Evolutionary conservation across 257 asterid genomes (phyloP).

Genomic region (Nicotiana tabacum): DNA sequence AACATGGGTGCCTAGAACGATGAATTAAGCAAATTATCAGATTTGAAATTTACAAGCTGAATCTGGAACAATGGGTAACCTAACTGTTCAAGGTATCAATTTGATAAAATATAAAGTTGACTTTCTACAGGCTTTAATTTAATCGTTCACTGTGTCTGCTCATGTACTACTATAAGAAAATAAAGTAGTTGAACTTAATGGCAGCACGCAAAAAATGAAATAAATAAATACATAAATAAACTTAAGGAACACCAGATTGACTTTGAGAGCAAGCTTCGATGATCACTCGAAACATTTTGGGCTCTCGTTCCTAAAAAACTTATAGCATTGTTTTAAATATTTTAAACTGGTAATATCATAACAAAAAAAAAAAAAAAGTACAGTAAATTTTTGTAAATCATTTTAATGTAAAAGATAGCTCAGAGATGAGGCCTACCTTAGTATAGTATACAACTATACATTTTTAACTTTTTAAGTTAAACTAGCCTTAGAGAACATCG

Average conservation of each 20-base stretch:
- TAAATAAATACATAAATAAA: background rate
- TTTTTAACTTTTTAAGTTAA: too few species aligned
- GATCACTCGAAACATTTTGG: background rate
- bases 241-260: background rate
- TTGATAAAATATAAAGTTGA: background rate
- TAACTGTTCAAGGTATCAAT: background rate
- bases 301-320: background rate
- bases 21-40: background rate
- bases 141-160: background rate
- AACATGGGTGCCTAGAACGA: too few species aligned
- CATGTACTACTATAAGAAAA: too few species aligned
- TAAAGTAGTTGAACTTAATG: background rate
- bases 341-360: too few species aligned
- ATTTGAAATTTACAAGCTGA: background rate
- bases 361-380: too few species aligned
- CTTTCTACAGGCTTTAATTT: background rate
- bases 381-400: too few species aligned
- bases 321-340: background rate
- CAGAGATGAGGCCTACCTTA: too few species aligned
- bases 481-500: too few species aligned
- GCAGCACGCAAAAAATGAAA: background rate
- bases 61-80: background rate
- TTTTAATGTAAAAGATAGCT: too few species aligned
- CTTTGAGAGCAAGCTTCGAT: background rate
- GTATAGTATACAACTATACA: too few species aligned